Evolutionary conservation across 768 basidiomycete species (phyloP).

Genomic region (Leccinum longicurvipes): DNA sequence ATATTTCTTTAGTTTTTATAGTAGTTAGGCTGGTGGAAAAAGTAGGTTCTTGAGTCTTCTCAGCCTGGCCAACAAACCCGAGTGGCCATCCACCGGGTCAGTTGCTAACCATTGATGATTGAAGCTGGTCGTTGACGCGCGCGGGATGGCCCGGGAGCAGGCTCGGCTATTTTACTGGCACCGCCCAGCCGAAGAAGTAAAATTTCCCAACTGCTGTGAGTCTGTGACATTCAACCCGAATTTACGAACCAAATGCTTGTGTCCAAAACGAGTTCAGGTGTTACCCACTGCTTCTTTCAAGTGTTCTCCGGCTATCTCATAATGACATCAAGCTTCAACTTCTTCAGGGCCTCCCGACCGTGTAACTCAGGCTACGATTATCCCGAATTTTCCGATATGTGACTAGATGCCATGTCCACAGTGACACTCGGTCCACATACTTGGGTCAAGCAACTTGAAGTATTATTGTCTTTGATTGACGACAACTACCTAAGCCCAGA

Average conservation of each 20-base stretch:
- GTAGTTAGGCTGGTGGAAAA: too few species aligned
- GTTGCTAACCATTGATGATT: too few species aligned
- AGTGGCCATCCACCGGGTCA: neutral
- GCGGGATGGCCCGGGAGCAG: neutral
- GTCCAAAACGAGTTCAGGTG: neutral
- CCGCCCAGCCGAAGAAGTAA: neutral
- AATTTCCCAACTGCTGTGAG: neutral
- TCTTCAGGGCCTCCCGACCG: neutral
- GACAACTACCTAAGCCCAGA: neutral
- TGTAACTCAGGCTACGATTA: neutral
- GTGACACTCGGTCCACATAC: neutral
- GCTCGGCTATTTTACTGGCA: neutral
- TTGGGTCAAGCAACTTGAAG: constrained; percentile 2
- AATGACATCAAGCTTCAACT: neutral
- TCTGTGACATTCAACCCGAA: neutral
- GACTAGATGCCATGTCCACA: neutral
- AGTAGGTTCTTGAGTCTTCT: too few species aligned
- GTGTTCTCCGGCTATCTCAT: neutral
- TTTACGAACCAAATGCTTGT: neutral
- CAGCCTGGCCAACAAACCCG: neutral
- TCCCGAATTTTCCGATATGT: neutral
- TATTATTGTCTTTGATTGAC: neutral
- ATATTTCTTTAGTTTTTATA: neutral
- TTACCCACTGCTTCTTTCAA: neutral
- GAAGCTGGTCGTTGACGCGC: neutral